A percentile compares a stretch with the other conserved stretches of the same genome.
These are phyloP conservation scores for Aspergillus funiculosus DNA, from an alignment of 495 filamentous ascomycete species.

Conservation along the genomic window DNA sequence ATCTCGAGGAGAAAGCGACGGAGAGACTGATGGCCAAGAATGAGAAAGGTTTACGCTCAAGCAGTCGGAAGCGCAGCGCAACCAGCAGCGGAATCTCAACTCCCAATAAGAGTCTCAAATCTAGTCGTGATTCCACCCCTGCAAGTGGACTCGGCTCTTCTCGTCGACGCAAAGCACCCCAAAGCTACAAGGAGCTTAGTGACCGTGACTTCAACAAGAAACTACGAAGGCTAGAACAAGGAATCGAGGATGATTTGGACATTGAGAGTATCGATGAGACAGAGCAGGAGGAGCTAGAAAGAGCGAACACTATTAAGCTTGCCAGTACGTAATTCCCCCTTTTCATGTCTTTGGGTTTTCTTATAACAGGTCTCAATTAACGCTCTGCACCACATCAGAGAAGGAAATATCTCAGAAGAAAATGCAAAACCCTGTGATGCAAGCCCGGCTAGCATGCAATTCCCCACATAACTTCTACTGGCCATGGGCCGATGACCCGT, in stretches of 20 bases:
- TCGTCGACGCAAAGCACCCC: conserved; percentile 40
- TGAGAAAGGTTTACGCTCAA: conserved; percentile 25
- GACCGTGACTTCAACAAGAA: conserved; percentile 69
- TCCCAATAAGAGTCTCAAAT: conserved; percentile 65
- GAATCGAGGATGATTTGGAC: conserved; percentile 46
- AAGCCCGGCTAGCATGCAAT: conserved; percentile 88
- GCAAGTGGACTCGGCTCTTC: conserved; percentile 44
- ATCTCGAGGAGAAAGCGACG: conserved; percentile 78
- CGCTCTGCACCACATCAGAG: conserved; percentile 39
- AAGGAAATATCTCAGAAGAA: conserved; percentile 86
- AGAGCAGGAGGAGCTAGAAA: conserved; percentile 58
- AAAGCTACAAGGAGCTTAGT: conserved; percentile 67
- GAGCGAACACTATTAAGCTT: conserved; percentile 65
- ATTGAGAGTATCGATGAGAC: conserved; percentile 45
- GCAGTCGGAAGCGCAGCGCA: conserved; percentile 52
- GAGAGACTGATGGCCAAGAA: conserved; percentile 51
- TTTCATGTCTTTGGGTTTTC: neutral
- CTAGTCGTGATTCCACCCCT: conserved; percentile 66
- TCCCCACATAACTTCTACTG: conserved; percentile 95
- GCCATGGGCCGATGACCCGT: conserved; percentile 60
- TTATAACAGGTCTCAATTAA: neutral
- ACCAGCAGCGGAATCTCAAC: conserved; percentile 34
- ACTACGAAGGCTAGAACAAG: conserved; percentile 54
- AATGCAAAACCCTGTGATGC: conserved; percentile 89
- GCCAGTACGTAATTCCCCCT: conserved; percentile 53